A percentile compares a stretch with the other conserved stretches of the same genome.
These are phyloP conservation scores for Thinopyrum elongatum DNA, from an alignment of 176 grass and related monocot genomes.

Conservation along the genomic window DNA sequence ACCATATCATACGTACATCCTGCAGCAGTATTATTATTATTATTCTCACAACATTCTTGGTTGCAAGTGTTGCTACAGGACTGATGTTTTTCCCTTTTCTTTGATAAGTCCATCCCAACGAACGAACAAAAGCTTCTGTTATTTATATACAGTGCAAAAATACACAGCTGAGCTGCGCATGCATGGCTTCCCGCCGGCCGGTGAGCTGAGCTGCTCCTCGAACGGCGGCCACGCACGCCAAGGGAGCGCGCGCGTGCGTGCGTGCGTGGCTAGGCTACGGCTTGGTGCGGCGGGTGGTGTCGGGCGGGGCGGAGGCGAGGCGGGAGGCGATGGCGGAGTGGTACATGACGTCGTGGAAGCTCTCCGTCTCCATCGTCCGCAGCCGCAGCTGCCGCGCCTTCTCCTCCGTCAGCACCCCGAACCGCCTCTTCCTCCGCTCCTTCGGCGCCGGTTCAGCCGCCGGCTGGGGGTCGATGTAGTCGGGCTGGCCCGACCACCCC, in stretches of 20 bases:
- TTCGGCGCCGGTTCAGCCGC: not conserved
- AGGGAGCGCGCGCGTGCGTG: not conserved
- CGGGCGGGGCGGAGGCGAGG: slow-evolving; percentile 70
- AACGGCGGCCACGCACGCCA: not conserved
- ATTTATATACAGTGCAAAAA: not conserved
- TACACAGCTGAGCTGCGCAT: no score
- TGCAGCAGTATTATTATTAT: no score
- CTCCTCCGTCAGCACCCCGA: slow-evolving; percentile 74
- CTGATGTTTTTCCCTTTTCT: no score
- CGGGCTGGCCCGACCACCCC: slow-evolving; percentile 64
- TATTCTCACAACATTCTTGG: no score
- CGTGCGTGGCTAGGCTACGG: not conserved
- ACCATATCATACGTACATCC: no score
- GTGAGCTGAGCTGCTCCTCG: not conserved
- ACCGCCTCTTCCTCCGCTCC: slow-evolving; percentile 21
- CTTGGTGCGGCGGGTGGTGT: not conserved
- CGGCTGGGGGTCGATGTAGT: slow-evolving; percentile 65
- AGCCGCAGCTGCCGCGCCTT: slow-evolving; percentile 81
- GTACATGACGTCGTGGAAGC: slow-evolving; percentile 95
- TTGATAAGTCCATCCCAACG: no score
- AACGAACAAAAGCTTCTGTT: not conserved
- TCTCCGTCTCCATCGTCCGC: slow-evolving; percentile 74
- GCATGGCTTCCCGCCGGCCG: not conserved
- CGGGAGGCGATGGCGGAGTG: slow-evolving; percentile 98
- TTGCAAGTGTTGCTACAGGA: no score